Evolutionary conservation across 139 green algal genomes (phyloP), one percentile per base, ranked within the genome.

Genomic region (Ettlia oleoabundans): DNA sequence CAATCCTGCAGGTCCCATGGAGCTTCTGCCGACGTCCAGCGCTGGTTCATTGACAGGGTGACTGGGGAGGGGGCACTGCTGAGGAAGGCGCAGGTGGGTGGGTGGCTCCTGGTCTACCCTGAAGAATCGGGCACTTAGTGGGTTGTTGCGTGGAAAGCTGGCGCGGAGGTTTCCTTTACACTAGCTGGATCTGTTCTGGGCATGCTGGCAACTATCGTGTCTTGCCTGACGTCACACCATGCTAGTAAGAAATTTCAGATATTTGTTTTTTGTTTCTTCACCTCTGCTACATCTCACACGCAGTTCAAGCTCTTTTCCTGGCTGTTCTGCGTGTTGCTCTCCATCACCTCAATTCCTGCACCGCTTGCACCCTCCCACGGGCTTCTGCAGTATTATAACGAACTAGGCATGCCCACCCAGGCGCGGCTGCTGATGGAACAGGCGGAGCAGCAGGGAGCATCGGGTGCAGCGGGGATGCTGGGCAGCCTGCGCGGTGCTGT

Each of bases 361-460:
- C 26, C 64, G 24, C 22, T 47, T 33, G 32, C 4, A 30, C 9
- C 15, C 33, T 30, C 4, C 21, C 28, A 22, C 26, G 21, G 7
- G 8, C 5, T 24, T 21, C 35, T 33, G 47, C 68, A 84, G 79
- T 43, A 81, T 24, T 87, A 81, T 26, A 18, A 26, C 4, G 83
- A 87, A 40, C 38, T 87, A 4, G 83, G 83, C n/a, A 66, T 87
- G 73, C 64, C 64, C 1, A 32, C n/a, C 22, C 76, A 87, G 52
- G 74, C 83, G n/a, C 30, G 51, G 30, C 38, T 72, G 76, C 65
- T 84, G 75, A 32, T 33, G 32, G 74, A 82, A 35, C 82, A 87
- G 37, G 82, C 82, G 37, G 82, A 84, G 82, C 63, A 74, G 76
- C 37, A 32, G 75, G 61, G 40, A 1, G 65, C 51, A n/a, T 32